Conservation (phyloP, 495 filamentous ascomycete species). For the Penicillium lividum region DNA sequence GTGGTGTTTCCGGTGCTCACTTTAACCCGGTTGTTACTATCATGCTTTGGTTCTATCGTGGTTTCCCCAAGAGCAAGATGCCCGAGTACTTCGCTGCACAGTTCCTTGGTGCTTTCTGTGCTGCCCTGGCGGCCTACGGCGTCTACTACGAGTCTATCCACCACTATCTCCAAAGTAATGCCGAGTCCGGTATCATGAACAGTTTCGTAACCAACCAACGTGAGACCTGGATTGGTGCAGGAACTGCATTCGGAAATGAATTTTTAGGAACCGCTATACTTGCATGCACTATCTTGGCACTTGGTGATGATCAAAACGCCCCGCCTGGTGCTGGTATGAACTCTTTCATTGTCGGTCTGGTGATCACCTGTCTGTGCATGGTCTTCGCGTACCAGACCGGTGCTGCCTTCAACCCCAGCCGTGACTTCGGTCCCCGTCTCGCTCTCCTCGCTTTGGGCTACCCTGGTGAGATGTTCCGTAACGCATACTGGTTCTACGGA, state of each 20-base stretch:
- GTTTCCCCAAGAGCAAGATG: conserved; percentile 49
- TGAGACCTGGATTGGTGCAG: conserved; percentile 41
- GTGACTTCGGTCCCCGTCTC: conserved; percentile 52
- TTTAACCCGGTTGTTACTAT: conserved; percentile 54
- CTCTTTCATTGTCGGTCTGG: conserved; percentile 47
- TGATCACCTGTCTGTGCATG: conserved; percentile 45
- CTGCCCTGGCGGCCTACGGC: conserved; percentile 47
- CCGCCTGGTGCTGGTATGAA: conserved; percentile 57
- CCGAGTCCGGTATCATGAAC: conserved; percentile 41
- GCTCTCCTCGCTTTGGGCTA: conserved; percentile 47
- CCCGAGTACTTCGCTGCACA: conserved; percentile 52
- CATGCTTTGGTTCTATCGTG: conserved; percentile 52
- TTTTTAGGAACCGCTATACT: conserved; percentile 50
- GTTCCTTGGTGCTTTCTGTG: conserved; percentile 47
- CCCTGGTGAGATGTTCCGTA: conserved; percentile 37
- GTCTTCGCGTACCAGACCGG: conserved; percentile 51
- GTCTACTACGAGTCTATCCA: conserved; percentile 52
- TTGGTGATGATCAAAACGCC: conserved; percentile 57
- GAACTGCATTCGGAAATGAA: conserved; percentile 54
- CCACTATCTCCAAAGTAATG: conserved; percentile 32
- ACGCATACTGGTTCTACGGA: conserved; percentile 54
- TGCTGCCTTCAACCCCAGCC: conserved; percentile 51
- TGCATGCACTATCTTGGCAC: conserved; percentile 48
- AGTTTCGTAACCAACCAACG: conserved; percentile 44
- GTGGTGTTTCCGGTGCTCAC: conserved; percentile 57